Conservation (phyloP, 164 flowering plant species). For the Liriodendron chinense region DNA sequence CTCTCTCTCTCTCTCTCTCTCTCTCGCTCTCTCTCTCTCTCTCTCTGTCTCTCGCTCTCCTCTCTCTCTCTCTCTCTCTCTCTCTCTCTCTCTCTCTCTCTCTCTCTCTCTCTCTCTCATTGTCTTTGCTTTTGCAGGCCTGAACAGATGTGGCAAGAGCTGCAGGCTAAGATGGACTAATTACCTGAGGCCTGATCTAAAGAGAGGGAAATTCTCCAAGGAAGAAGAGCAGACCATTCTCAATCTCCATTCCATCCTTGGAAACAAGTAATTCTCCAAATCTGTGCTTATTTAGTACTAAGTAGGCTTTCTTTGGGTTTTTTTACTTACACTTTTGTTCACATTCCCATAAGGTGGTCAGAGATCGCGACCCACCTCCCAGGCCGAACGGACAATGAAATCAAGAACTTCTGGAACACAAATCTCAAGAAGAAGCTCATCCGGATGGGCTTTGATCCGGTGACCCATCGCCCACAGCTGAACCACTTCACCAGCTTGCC, state of each 20-base stretch:
- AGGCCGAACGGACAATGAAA: constrained; percentile 76
- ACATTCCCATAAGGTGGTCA: constrained; percentile 56
- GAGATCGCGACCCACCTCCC: constrained; percentile 77
- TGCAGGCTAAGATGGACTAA: constrained; percentile 74
- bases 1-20: not conserved
- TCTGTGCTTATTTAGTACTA: not conserved
- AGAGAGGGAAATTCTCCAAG: constrained; percentile 59
- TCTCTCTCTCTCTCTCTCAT: not conserved
- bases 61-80: not conserved
- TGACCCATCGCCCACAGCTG: constrained; percentile 69
- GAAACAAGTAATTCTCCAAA: constrained; percentile 49
- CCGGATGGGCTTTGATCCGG: constrained; percentile 77
- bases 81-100: not conserved
- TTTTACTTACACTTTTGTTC: not conserved
- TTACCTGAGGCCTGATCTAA: constrained; percentile 67
- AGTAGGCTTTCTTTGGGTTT: not conserved
- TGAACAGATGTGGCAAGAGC: constrained; percentile 75
- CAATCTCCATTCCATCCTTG: constrained; percentile 65
- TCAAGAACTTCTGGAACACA: constrained; percentile 84
- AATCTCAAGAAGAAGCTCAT: constrained; percentile 78
- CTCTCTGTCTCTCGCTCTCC: not conserved
- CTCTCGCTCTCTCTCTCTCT: not conserved
- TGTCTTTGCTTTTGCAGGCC: constrained; percentile 32
- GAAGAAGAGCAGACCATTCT: constrained; percentile 71
- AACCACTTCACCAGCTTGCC: constrained; percentile 63